Evolutionary conservation across 306 rosid species (phyloP), one percentile per base, ranked within the genome.

Genomic region (Cucurbita maxima): DNA sequence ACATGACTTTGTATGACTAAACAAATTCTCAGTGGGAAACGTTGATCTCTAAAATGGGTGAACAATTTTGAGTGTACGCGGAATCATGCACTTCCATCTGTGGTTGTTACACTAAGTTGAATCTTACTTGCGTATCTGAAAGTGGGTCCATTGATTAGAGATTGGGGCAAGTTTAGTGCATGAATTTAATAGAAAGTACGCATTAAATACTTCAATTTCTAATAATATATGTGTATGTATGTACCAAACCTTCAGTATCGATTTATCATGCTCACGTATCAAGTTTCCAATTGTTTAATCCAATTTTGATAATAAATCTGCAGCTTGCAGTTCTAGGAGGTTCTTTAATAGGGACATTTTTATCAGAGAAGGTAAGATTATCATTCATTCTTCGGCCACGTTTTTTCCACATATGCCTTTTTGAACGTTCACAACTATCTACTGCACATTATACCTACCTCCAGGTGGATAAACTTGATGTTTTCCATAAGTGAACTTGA

Each of bases 261-360:
- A 25, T 25, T 44, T 45, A 12, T 22, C 73, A 68, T 50, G 16
- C 59, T 14, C 74, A 70, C 19, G 5, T 16, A 10, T 34, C 74
- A 50, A 50, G 20, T 63, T 63, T 8, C 34, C 51, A 63, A 18
- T 9, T 30, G 10, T 51, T 1, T 70, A 4, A 16, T 13, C 47
- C 3, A 41, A 51, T 50, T 47, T 51, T 50, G 51, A 50, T 30
- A 19, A 7, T 74, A 74, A 19, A 22, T 71, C 12, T 75, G 83
- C 91, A 95, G 97, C 74, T 94, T 79, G 99, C 97, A 76, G 96
- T 95, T 22, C 83, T 95, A 75, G 99, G 97, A 76, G 97, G 97
- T 73, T 89, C 99, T 63, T 79, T 95, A 76, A 77, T 95, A 18
- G 99, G 99, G 72, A 80, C 96, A 70, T 89, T 89, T 83, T 80